A percentile compares a stretch with the other conserved stretches of the same genome.
Evolutionary conservation across 140 eudicot species (phyloP).

Genomic region (Flaveria floridana): DNA sequence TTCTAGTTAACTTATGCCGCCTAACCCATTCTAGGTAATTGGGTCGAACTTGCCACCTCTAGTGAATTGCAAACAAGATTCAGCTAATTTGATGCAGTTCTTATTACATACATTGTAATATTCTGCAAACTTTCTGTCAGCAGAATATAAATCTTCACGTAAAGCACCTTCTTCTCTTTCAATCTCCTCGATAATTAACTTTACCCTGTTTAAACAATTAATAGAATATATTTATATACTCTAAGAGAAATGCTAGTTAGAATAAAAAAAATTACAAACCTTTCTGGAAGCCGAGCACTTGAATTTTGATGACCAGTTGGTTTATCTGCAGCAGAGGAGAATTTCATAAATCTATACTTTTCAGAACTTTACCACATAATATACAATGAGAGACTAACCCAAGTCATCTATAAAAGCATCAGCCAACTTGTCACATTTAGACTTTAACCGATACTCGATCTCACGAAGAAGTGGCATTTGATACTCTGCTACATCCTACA

Average conservation of each 20-base stretch:
- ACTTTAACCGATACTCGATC: slow-evolving; percentile 77
- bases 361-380: not conserved
- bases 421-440: slow-evolving; percentile 81
- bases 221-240: not conserved
- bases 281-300: slow-evolving; percentile 91
- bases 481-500: slow-evolving; percentile 85
- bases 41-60: not conserved
- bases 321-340: slow-evolving; percentile 45
- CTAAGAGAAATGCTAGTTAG: not conserved
- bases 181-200: slow-evolving; percentile 86
- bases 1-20: not conserved
- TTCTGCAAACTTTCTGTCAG: slow-evolving; percentile 91
- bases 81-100: not conserved
- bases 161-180: slow-evolving; percentile 92
- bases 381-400: slow-evolving; percentile 50
- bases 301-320: slow-evolving; percentile 61
- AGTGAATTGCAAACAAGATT: not conserved
- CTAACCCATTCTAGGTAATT: not conserved
- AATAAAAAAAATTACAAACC: slow-evolving; percentile 41
- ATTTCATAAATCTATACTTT: not conserved
- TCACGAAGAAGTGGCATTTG: slow-evolving; percentile 84
- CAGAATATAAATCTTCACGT: slow-evolving; percentile 92
- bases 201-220: slow-evolving; percentile 62
- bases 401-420: slow-evolving; percentile 75
- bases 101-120: slow-evolving; percentile 70